Evolutionary conservation across 2,329 filamentous ascomycete species (phyloP), one percentile per base, ranked within the genome.

Genomic region (Didymella sp.): DNA sequence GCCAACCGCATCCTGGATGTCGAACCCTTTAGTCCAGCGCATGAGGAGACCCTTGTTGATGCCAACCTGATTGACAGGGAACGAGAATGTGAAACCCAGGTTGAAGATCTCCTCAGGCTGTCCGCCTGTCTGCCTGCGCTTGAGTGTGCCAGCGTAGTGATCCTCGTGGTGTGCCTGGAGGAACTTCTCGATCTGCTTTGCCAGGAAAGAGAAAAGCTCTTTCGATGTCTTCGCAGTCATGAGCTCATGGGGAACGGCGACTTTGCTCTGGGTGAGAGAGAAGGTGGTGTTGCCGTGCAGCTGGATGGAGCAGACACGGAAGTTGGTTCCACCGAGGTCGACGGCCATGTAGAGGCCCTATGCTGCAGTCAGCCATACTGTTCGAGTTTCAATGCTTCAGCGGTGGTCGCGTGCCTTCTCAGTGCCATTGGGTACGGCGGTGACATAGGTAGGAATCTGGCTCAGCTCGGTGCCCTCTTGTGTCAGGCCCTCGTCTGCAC

Each of bases 1-100:
- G 68, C 94, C 95, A 56, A 99, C 78, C 1, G 93, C 91, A 73
- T 98, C 95, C n/a, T 88, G 85, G 65, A 99, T 98, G 74, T 98
- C 92, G 74, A 97, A 99, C 49, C 95, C 95, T 81, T 99, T 99
- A 56, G 95, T 99, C 95, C 95, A 99, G 67, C 95, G 88, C 78
- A 97, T 95, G 51, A 99, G 83, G 55, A 88, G 89, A 59, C 95
- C 95, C 79, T 92, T 94, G 83, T 98, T 98, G 76, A 99, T 96
- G 35, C 92, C 93, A 56, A 90, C 83, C 76, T 99, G 95, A 74
- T 96, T 87, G 35, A 98, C 93, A 2, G 95, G 95, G 80, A 98
- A 99, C 74, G 91, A 96, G 79, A 99, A 99, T 50, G 95, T 99
- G 79, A 99, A 99, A n/a, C 95, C 95, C 38, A 99, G 83, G 69